phyloP scores from a whole-genome alignment of 345 rosid species.

The Euphorbia lathyris region DNA sequence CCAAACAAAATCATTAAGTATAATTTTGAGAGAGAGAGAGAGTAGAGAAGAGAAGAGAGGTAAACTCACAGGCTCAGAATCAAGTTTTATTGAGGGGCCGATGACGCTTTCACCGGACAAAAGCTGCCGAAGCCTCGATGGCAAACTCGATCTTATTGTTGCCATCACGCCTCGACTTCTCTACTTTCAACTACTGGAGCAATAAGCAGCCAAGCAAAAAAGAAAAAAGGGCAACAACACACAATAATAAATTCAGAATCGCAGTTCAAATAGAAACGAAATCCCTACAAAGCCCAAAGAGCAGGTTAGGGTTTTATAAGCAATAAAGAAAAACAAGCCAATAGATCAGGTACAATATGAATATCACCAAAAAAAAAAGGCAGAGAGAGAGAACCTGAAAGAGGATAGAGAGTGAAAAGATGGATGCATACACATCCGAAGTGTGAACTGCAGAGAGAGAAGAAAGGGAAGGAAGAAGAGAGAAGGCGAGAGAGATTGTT shows the following conservation, averaged over 20 bases:
- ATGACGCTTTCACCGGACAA: constrained; percentile 75
- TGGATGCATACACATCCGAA: constrained; percentile 40
- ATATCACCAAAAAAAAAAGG: not conserved
- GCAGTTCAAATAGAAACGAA: constrained; percentile 7
- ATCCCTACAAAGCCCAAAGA: constrained; percentile 8
- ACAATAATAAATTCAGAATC: constrained; percentile 10
- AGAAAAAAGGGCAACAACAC: not conserved
- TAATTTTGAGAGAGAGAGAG: not conserved
- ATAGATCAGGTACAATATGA: constrained; percentile 31
- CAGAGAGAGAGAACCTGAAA: constrained; percentile 29
- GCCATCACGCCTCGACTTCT: constrained; percentile 58
- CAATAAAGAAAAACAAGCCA: not conserved
- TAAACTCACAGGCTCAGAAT: constrained; percentile 80
- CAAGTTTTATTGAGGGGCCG: constrained; percentile 72
- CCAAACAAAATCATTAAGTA: not conserved
- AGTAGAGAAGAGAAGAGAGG: not conserved
- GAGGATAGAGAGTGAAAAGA: constrained; percentile 22
- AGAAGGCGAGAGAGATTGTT: constrained; percentile 14
- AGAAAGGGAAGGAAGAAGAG: no score
- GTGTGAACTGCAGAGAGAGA: constrained; percentile 18
- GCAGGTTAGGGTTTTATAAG: not conserved
- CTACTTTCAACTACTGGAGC: constrained; percentile 28
- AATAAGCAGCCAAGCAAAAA: not conserved
- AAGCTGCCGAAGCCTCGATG: constrained; percentile 85
- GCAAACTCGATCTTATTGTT: constrained; percentile 79